Evolutionary conservation across 2,329 filamentous ascomycete species (phyloP).

Genomic region (Colletotrichum neosansevieriae): DNA sequence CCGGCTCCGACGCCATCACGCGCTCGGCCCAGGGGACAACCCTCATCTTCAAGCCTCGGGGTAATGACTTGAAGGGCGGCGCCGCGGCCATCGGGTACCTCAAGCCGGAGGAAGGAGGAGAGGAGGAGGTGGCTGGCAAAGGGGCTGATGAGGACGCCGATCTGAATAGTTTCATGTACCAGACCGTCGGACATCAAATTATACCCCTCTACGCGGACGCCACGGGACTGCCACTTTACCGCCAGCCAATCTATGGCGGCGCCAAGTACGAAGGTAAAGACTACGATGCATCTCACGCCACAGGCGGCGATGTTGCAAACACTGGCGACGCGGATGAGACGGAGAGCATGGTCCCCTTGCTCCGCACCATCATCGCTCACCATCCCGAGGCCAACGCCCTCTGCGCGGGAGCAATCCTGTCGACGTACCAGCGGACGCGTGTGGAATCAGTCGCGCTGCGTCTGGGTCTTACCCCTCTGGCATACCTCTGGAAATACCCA

Average conservation of each 20-base stretch:
- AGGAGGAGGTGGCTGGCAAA: slow-evolving; percentile 9
- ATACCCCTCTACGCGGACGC: slow-evolving; percentile 87
- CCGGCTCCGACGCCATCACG: slow-evolving; percentile 29
- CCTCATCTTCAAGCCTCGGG: slow-evolving; percentile 27
- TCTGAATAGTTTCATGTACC: slow-evolving; percentile 99
- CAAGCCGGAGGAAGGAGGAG: neutral
- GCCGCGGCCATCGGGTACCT: neutral
- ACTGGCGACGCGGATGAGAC: slow-evolving; percentile 77
- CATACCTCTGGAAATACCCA: slow-evolving; percentile 94
- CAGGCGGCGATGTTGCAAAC: slow-evolving; percentile 31
- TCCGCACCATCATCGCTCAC: slow-evolving; percentile 72
- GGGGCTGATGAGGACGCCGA: slow-evolving; percentile 56
- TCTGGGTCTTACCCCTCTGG: slow-evolving; percentile 83
- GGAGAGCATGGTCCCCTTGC: slow-evolving; percentile 83
- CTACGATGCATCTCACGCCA: slow-evolving; percentile 62
- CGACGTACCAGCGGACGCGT: slow-evolving; percentile 95
- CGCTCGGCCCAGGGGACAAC: slow-evolving; percentile 27
- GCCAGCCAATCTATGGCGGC: slow-evolving; percentile 78
- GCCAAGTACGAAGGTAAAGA: slow-evolving; percentile 79
- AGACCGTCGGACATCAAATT: slow-evolving; percentile 91
- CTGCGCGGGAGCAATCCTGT: slow-evolving; percentile 91
- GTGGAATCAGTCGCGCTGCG: slow-evolving; percentile 91
- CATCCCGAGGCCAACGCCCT: slow-evolving; percentile 89
- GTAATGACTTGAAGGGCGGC: neutral
- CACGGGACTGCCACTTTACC: slow-evolving; percentile 85